These are phyloP conservation scores for Aureobasidium leucospermi DNA, from an alignment of 2,329 filamentous ascomycete species.

Conservation along the genomic window DNA sequence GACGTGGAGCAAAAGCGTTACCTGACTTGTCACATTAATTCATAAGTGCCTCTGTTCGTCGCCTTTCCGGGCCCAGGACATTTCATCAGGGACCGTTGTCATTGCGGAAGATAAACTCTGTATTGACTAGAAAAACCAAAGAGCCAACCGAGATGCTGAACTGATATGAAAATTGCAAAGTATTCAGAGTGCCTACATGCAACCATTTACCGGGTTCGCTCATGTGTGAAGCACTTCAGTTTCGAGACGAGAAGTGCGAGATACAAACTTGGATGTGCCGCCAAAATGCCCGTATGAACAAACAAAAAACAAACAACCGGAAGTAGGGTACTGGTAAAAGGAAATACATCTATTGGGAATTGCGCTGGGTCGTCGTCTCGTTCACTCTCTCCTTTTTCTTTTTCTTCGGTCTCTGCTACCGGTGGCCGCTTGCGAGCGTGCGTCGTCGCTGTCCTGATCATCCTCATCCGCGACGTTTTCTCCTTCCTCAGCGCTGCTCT, in stretches of 20 bases:
- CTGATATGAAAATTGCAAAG: background rate
- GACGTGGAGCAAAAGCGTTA: too few relatives aligned
- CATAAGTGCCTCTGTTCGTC: too few relatives aligned
- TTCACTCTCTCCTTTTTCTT: slow-evolving; percentile 13
- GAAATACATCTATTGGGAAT: slow-evolving; percentile 10
- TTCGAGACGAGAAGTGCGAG: background rate
- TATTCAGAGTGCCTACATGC: background rate
- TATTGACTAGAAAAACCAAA: background rate
- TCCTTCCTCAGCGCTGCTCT: slow-evolving; percentile 25
- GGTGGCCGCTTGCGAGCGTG: background rate
- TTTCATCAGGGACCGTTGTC: too few relatives aligned
- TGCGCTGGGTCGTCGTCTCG: background rate
- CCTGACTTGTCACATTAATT: too few relatives aligned
- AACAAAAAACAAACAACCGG: background rate
- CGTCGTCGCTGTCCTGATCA: slow-evolving; percentile 52
- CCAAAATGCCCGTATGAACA: slow-evolving; percentile 8
- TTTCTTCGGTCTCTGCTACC: slow-evolving; percentile 1
- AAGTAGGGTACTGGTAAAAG: background rate
- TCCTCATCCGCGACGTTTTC: slow-evolving; percentile 62
- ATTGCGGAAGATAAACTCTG: too few relatives aligned
- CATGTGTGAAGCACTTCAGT: background rate
- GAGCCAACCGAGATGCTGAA: too few relatives aligned
- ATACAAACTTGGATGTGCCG: background rate
- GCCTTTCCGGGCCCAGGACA: too few relatives aligned
- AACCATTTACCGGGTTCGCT: background rate